Evolutionary conservation across 345 rosid genomes (phyloP).

Genomic region (Pistacia vera): DNA sequence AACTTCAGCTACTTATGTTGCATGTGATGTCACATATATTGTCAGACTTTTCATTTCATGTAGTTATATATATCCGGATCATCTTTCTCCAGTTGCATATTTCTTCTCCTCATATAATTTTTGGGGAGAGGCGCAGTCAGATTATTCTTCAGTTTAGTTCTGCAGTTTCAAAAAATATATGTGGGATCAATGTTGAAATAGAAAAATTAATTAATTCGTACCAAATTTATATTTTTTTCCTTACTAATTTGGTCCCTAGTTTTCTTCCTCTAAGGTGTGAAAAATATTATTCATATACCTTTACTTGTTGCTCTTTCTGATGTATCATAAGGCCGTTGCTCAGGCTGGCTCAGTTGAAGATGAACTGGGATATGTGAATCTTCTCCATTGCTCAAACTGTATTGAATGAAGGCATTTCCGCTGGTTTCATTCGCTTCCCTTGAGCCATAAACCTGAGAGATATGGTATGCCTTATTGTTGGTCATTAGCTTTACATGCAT

Average conservation of each 20-base stretch:
- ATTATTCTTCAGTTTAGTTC: slow-evolving; percentile 12
- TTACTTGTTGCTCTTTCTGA: slow-evolving; percentile 35
- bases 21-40: slow-evolving; percentile 3
- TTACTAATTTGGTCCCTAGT: neutral
- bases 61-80: slow-evolving; percentile 8
- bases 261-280: neutral
- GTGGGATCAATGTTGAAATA: slow-evolving; percentile 7
- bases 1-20: neutral
- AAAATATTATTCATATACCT: slow-evolving; percentile 10
- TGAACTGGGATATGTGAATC: slow-evolving; percentile 38
- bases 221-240: neutral
- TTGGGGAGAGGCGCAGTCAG: neutral
- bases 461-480: slow-evolving; percentile 11
- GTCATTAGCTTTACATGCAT: neutral
- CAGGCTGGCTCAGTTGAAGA: slow-evolving; percentile 60
- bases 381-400: slow-evolving; percentile 28
- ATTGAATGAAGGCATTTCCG: slow-evolving; percentile 31
- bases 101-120: neutral
- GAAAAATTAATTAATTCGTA: neutral
- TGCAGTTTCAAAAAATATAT: slow-evolving; percentile 11
- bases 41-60: slow-evolving; percentile 2
- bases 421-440: slow-evolving; percentile 27
- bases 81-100: neutral
- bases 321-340: slow-evolving; percentile 29
- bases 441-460: slow-evolving; percentile 51